phyloP scores from a whole-genome alignment of 2,329 filamentous ascomycete genomes.

The Aspergillus sp. region DNA sequence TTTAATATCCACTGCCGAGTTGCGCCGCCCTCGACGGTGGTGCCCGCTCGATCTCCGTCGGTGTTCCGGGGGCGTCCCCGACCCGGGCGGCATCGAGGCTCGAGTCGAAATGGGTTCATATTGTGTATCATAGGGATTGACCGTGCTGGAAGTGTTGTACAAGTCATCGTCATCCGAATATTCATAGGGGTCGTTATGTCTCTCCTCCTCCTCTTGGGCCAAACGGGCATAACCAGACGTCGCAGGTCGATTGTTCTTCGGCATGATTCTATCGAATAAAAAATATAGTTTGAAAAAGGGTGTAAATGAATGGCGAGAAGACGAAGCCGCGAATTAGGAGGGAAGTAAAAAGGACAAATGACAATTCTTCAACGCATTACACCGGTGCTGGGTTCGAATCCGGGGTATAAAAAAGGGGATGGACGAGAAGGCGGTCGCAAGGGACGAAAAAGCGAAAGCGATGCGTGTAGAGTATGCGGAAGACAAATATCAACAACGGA shows the following conservation, averaged over 20 bases:
- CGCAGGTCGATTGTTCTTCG: slow-evolving; percentile 62
- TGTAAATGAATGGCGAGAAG: slow-evolving; percentile 16
- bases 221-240: slow-evolving; percentile 84
- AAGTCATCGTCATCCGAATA: slow-evolving; percentile 70
- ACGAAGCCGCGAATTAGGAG: slow-evolving; percentile 8
- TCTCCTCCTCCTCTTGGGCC: slow-evolving; percentile 71
- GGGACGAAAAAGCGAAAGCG: background rate
- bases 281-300: slow-evolving; percentile 6
- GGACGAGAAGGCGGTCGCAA: background rate
- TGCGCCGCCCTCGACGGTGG: slow-evolving; percentile 61
- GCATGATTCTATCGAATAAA: slow-evolving; percentile 53
- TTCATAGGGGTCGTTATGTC: slow-evolving; percentile 52
- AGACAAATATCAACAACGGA: background rate
- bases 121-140: slow-evolving; percentile 58
- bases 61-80: slow-evolving; percentile 40
- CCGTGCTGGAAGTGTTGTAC: slow-evolving; percentile 52
- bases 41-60: slow-evolving; percentile 51
- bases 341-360: slow-evolving; percentile 6
- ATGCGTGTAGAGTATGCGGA: slow-evolving; percentile 4
- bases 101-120: slow-evolving; percentile 59
- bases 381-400: slow-evolving; percentile 5
- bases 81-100: slow-evolving; percentile 52
- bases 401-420: slow-evolving; percentile 5
- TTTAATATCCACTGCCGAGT: slow-evolving; percentile 91
- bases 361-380: slow-evolving; percentile 18